Evolutionary conservation across 306 rosid species (phyloP).

Genomic region (Vachellia pachyceras): DNA sequence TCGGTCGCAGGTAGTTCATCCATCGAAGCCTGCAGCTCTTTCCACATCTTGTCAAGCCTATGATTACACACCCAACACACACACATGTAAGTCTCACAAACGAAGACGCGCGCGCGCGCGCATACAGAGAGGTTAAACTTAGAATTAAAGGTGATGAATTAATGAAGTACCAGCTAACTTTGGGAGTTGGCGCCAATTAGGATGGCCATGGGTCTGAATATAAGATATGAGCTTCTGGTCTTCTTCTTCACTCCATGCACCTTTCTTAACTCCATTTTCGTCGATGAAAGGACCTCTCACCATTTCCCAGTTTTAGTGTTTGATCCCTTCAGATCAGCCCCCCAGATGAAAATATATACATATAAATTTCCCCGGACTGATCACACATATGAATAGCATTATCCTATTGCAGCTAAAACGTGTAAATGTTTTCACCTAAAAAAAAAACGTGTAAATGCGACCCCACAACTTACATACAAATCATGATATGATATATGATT

Average conservation of each 20-base stretch:
- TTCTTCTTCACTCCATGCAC: constrained; percentile 64
- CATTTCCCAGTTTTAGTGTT: constrained; percentile 32
- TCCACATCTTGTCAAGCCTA: constrained; percentile 78
- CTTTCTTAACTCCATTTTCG: constrained; percentile 58
- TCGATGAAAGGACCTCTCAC: constrained; percentile 58
- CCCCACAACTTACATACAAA: not conserved
- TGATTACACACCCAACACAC: not conserved
- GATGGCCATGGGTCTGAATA: constrained; percentile 48
- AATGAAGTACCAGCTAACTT: constrained; percentile 45
- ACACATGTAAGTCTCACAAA: not conserved
- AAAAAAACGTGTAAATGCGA: no score
- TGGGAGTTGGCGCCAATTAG: constrained; percentile 62
- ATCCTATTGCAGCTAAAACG: constrained; percentile 1
- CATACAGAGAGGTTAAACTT: not conserved
- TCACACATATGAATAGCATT: not conserved
- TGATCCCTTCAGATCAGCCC: not conserved
- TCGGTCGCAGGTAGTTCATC: constrained; percentile 76
- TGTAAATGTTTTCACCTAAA: no score
- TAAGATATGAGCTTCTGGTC: constrained; percentile 48
- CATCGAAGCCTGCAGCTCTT: constrained; percentile 88
- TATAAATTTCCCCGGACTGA: not conserved
- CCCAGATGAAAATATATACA: not conserved
- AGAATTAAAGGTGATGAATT: not conserved
- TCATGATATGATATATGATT: not conserved
- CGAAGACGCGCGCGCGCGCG: no score